These are phyloP conservation scores for Suhomyces guaymorum DNA, from an alignment of 1,139 yeast species.

Conservation along the genomic window DNA sequence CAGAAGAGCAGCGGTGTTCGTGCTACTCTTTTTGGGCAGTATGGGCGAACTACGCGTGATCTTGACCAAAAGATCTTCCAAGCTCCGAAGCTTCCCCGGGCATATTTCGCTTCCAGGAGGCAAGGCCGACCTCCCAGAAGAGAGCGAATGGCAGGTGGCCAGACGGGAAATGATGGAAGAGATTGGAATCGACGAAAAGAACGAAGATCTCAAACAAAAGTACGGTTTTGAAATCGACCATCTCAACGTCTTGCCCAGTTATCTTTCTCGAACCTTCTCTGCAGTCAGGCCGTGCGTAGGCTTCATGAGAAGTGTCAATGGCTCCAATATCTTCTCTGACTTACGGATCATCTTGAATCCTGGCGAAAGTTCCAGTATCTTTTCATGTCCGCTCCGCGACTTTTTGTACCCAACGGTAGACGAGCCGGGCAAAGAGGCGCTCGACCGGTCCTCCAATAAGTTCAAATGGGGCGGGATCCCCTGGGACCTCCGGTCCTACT, in stretches of 20 bases:
- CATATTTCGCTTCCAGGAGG: slow-evolving; percentile 93
- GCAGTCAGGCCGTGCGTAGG: slow-evolving; percentile 86
- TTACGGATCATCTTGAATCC: slow-evolving; percentile 52
- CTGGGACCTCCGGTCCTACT: slow-evolving; percentile 63
- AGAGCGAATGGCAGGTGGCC: slow-evolving; percentile 70
- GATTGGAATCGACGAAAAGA: slow-evolving; percentile 65
- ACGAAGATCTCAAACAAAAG: slow-evolving; percentile 42
- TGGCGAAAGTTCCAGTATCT: slow-evolving; percentile 68
- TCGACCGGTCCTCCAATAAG: slow-evolving; percentile 41
- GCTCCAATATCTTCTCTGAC: slow-evolving; percentile 17
- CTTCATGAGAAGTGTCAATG: slow-evolving; percentile 36
- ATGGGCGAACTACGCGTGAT: slow-evolving; percentile 76
- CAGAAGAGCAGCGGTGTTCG: slow-evolving; percentile 77
- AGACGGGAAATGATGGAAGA: slow-evolving; percentile 86
- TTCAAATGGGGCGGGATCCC: slow-evolving; percentile 71
- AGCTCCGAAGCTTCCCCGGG: slow-evolving; percentile 73
- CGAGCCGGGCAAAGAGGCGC: slow-evolving; percentile 38
- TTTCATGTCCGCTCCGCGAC: slow-evolving; percentile 68
- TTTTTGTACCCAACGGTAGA: slow-evolving; percentile 46
- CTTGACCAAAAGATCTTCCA: slow-evolving; percentile 72
- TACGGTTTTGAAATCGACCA: slow-evolving; percentile 59
- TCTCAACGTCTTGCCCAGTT: slow-evolving; percentile 66
- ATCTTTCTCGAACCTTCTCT: slow-evolving; percentile 73
- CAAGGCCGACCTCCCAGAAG: slow-evolving; percentile 65
- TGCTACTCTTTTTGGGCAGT: slow-evolving; percentile 67